These are phyloP conservation scores for Planoprotostelium fungivorum DNA, from an alignment of 78 protist genomes.

Conservation along the genomic window DNA sequence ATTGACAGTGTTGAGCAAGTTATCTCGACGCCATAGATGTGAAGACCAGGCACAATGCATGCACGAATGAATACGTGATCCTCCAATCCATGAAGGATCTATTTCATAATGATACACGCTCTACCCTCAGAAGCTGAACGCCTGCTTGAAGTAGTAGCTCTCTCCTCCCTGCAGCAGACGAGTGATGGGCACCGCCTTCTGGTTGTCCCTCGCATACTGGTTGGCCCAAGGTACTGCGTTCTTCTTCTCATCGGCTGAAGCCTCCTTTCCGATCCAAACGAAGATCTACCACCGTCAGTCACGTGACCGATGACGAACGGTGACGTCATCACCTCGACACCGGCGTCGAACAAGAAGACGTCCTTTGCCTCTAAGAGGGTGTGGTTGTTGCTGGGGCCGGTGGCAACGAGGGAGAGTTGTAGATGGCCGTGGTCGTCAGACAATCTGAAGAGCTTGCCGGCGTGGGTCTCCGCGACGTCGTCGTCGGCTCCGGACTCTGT, in stretches of 20 bases:
- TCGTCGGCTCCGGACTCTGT: background rate
- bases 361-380: constrained; percentile 23
- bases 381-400: background rate
- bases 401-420: constrained; percentile 17
- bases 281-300: constrained; percentile 9
- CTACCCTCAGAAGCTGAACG: background rate
- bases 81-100: too few relatives aligned
- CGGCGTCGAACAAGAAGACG: constrained; percentile 43
- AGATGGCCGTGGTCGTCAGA: background rate
- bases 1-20: too few relatives aligned
- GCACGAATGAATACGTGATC: too few relatives aligned
- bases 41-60: too few relatives aligned
- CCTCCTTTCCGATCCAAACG: constrained; percentile 39
- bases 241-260: constrained; percentile 21
- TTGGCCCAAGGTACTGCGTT: constrained; percentile 18
- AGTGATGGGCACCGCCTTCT: background rate
- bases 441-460: background rate
- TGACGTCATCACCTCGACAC: constrained; percentile 13
- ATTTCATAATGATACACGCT: background rate
- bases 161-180: background rate
- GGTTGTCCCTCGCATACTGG: background rate
- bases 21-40: too few relatives aligned
- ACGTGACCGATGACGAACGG: too few relatives aligned
- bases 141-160: background rate
- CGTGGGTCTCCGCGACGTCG: background rate